Evolutionary conservation across 2,329 filamentous ascomycete genomes (phyloP), one percentile per base, ranked within the genome.

Genomic region (Tolypocladium endophyticum): DNA sequence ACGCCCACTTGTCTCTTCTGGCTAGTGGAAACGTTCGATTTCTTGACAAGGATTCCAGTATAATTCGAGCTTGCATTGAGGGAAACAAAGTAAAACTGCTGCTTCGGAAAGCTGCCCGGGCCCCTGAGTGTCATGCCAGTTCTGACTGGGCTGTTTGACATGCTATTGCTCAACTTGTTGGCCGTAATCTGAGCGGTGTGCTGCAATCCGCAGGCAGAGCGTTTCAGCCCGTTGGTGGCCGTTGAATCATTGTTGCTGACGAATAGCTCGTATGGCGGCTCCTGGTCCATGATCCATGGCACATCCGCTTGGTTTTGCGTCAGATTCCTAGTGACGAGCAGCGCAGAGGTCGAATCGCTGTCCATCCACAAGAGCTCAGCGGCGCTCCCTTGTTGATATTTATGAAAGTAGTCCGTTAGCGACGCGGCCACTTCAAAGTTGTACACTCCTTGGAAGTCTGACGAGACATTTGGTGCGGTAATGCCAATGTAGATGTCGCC

Each of bases 381-480:
- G 18, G 58, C 62, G 16, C 62, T 76, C 25, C 77, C 70, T 1
- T 72, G 67, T 16, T 76, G 71, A 66, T 84, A 89, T 41, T 75
- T 79, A 73, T 95, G 88, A 70, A 90, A 97, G 61, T 81, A 88
- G 1, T 77, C 82, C 66, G 96, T 88, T n/a, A 87, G 85, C 1
- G 92, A 97, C 6, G 84, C 89, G 1, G 90, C 91, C 28, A 99
- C 76, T 67, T 95, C 81, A 65, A 92, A 92, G 61, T 87, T 89
- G 79, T 91, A 99, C 5, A 78, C 77, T 2, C 87, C 88, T 0
- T 77, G 73, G 62, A 87, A 88, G 18, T 79, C 77, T 0, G 73
- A 68, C 0, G 86, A 81, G 12, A 87, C 75, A 43, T 85, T 82
- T 0, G 88, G 87, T 0, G 92, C 92, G 28, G 82, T 78, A 5